Evolutionary conservation across 179 eudicot species (phyloP).

Genomic region (Sideroxylon spinosum): DNA sequence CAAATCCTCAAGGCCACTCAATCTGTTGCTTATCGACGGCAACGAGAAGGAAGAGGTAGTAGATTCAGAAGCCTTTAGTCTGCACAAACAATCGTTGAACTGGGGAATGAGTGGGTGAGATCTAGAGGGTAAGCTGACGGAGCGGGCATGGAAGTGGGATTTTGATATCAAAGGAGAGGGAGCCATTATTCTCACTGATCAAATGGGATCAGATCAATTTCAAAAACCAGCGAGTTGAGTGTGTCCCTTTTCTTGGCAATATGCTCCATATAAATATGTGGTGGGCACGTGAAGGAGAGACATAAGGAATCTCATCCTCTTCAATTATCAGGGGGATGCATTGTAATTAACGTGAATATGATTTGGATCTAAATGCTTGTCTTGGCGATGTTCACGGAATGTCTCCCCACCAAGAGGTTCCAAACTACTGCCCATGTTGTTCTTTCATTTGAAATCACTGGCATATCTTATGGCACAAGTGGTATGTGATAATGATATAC

Average conservation of each 20-base stretch:
- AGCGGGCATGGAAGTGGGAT: slow-evolving; percentile 25
- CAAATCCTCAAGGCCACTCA: slow-evolving; percentile 21
- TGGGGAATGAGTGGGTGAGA: slow-evolving; percentile 26
- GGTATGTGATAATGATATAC: background rate
- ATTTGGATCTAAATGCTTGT: slow-evolving; percentile 10
- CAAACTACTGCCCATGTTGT: background rate
- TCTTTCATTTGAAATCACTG: background rate
- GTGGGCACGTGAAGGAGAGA: background rate
- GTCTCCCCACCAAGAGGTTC: slow-evolving; percentile 3
- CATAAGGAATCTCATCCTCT: slow-evolving; percentile 24
- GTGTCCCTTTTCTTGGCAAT: slow-evolving; percentile 10
- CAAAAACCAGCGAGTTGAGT: background rate
- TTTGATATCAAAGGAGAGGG: slow-evolving; percentile 21
- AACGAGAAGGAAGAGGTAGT: slow-evolving; percentile 22
- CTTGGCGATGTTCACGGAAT: slow-evolving; percentile 9
- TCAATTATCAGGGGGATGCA: background rate
- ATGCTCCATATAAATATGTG: slow-evolving; percentile 2
- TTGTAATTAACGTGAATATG: background rate
- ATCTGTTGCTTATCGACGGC: slow-evolving; percentile 20
- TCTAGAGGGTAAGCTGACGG: slow-evolving; percentile 33
- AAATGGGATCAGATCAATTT: background rate
- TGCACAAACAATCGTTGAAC: slow-evolving; percentile 27
- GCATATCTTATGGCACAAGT: background rate
- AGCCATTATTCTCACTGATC: slow-evolving; percentile 18
- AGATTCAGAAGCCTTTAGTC: slow-evolving; percentile 23